phyloP scores from a whole-genome alignment of 148 eudicot species.

The Diospyros lotus region DNA sequence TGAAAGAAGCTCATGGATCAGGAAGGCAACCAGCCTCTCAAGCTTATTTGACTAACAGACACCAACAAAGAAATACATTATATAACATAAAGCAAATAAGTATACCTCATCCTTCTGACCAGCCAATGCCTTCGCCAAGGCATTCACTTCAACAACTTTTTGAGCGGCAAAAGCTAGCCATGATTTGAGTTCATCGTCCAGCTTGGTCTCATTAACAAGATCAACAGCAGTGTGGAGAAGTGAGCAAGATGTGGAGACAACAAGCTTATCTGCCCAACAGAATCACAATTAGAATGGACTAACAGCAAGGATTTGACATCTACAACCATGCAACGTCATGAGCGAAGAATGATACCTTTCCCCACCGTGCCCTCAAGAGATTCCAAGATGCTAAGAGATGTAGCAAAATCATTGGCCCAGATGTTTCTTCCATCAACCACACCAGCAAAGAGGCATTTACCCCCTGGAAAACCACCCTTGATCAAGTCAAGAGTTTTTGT shows the following conservation, averaged over 20 bases:
- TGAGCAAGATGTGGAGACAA: constrained; percentile 94
- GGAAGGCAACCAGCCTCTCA: background rate
- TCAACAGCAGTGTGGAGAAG: constrained; percentile 97
- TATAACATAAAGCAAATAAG: background rate
- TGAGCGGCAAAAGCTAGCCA: constrained; percentile 99
- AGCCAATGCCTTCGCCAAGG: constrained; percentile 85
- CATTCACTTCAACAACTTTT: constrained; percentile 82
- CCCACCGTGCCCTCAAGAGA: constrained; percentile 73
- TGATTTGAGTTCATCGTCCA: constrained; percentile 82
- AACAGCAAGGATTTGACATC: background rate
- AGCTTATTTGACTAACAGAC: background rate
- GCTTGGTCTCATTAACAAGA: constrained; percentile 81
- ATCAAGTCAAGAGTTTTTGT: constrained; percentile 72
- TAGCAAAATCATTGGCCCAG: constrained; percentile 88
- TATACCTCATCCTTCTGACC: constrained; percentile 87
- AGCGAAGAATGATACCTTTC: constrained; percentile 43
- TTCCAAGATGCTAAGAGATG: constrained; percentile 54
- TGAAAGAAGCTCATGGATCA: background rate
- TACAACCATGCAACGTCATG: background rate
- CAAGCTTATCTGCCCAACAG: constrained; percentile 68
- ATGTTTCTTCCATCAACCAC: constrained; percentile 96
- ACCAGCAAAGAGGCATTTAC: constrained; percentile 90
- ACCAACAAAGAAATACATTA: background rate
- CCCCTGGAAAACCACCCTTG: constrained; percentile 70
- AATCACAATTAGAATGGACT: background rate